A percentile compares a stretch with the other conserved stretches of the same genome.
phyloP scores from a whole-genome alignment of 257 asterid genomes.

The Plectranthus barbatus region DNA sequence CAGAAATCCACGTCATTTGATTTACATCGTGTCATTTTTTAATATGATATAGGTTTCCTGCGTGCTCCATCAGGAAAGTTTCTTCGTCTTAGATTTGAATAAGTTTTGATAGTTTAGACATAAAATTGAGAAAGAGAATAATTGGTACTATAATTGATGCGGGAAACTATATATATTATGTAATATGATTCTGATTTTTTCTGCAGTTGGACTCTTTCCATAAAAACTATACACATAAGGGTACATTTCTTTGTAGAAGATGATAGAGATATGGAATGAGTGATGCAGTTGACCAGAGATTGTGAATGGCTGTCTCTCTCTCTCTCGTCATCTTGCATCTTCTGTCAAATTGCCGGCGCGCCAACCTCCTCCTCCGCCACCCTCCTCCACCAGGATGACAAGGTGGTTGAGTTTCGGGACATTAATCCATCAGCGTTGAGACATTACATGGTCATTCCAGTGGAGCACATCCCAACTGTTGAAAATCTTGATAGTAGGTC shows the following conservation, averaged over 20 bases:
- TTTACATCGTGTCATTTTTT: too few species aligned
- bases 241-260: background rate
- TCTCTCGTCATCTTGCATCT: conserved; percentile 57
- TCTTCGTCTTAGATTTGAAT: too few species aligned
- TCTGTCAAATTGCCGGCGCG: conserved; percentile 64
- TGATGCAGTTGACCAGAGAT: conserved; percentile 4
- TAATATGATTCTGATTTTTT: background rate
- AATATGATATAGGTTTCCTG: too few species aligned
- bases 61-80: too few species aligned
- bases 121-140: too few species aligned
- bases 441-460: conserved; percentile 91
- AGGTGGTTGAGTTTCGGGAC: conserved; percentile 65
- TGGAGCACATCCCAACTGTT: conserved; percentile 75
- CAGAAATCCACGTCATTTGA: too few species aligned
- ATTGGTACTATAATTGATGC: too few species aligned
- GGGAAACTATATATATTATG: background rate
- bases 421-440: conserved; percentile 75
- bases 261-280: conserved; percentile 7
- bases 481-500: conserved; percentile 43
- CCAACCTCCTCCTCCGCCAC: conserved; percentile 47
- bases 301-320: conserved; percentile 28
- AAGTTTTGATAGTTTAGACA: too few species aligned
- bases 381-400: conserved; percentile 73
- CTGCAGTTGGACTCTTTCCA: background rate
- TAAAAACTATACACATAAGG: too few species aligned